These are phyloP conservation scores for Vigna angularis DNA, from an alignment of 306 rosid genomes.

Conservation along the genomic window DNA sequence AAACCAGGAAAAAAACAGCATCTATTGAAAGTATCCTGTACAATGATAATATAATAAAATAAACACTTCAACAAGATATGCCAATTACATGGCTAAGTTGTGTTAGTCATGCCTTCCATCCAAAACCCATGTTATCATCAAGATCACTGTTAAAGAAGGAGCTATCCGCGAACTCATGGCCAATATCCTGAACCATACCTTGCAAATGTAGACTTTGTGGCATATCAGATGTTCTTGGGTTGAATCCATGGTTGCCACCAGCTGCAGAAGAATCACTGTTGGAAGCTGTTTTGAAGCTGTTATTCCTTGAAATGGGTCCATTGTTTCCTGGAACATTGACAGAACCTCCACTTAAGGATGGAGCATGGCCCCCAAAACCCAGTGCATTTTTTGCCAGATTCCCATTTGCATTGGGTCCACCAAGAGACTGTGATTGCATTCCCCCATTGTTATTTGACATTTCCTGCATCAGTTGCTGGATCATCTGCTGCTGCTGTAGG, in stretches of 20 bases:
- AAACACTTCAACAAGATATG: slow-evolving; percentile 47
- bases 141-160: slow-evolving; percentile 69
- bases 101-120: slow-evolving; percentile 86
- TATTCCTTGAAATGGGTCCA: slow-evolving; percentile 71
- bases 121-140: slow-evolving; percentile 72
- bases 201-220: slow-evolving; percentile 73
- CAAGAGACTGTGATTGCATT: slow-evolving; percentile 56
- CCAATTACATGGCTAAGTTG: slow-evolving; percentile 52
- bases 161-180: slow-evolving; percentile 70
- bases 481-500: slow-evolving; percentile 75
- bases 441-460: slow-evolving; percentile 65
- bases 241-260: slow-evolving; percentile 71
- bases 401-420: slow-evolving; percentile 66
- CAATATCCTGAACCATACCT: slow-evolving; percentile 70
- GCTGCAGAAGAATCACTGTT: slow-evolving; percentile 77
- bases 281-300: slow-evolving; percentile 83
- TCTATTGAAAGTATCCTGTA: slow-evolving; percentile 69
- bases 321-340: slow-evolving; percentile 58
- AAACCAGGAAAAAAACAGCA: slow-evolving; percentile 26
- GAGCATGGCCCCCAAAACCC: slow-evolving; percentile 60
- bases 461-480: slow-evolving; percentile 78
- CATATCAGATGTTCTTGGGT: slow-evolving; percentile 68
- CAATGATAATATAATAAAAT: slow-evolving; percentile 57
- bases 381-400: slow-evolving; percentile 53
- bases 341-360: slow-evolving; percentile 47